Base-by-base conservation (phyloP, 2,329 filamentous ascomycete genomes). In the Venturia effusa region DNA sequence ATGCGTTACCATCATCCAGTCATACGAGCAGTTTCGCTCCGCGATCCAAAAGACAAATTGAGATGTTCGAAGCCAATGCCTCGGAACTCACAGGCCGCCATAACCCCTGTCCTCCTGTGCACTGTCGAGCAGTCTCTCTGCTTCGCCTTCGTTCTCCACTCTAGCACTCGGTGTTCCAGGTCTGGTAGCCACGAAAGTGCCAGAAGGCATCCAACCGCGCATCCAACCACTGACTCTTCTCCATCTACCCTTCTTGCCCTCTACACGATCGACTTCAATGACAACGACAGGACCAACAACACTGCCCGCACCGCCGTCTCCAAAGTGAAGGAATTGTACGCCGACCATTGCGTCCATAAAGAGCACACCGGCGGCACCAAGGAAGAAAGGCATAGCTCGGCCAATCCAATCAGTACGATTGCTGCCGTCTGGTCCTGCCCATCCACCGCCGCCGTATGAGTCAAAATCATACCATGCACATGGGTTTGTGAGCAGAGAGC, bases 361-460 rank as follows among this genome's bases (percentile, higher is more conserved):
- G 7, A 88, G 74, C 1, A 88, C 85, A 10, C 86, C 85, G 1
- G 84, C 84, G 6, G 86, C 85, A 6, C 86, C 86, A 0, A 88
- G 77, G 71, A 85, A 88, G 72, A 88, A 88, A 0, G 86, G 86
- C 15, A 81, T 73, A 1, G 84, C 82, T 10, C 81, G 79, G 2
- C 77, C 72, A 10, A 86, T 77, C 85, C 85, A 88, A 60, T 81
- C 79, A 10, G 67, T 67, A 1, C 83, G 77, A 22, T 80, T 74
- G 67, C 79, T 85, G 3, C 85, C 85, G 11, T 80, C 74, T 1
- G 72, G 68, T 11, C 80, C 83, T 1, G 80, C 84, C 84, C 86
- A 87, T 64, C 84, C 84, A 59, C 83, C 79, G 8, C 78, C 77
- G 27, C 84, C 83, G 68, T 85, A 79, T 0, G 85, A 75, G 0